A percentile compares a stretch with the other conserved stretches of the same genome.
Conservation (phyloP, 139 green algal genomes). For the Chlamydomonas eustigma region DNA sequence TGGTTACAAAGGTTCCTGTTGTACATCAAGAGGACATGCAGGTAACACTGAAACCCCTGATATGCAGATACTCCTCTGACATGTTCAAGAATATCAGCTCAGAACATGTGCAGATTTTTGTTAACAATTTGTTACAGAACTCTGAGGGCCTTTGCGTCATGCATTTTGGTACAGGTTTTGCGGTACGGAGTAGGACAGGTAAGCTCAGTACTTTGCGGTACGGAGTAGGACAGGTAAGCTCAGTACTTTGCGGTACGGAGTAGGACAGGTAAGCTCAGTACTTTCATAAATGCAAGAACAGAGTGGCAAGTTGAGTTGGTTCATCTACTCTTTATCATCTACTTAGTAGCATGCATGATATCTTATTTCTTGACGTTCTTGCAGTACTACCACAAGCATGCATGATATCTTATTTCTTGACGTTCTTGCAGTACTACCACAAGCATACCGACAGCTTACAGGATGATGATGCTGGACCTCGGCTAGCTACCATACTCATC, state of each 20-base stretch:
- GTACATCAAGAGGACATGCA: slow-evolving; percentile 35
- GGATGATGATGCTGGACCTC: slow-evolving; percentile 33
- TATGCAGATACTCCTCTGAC: too few species aligned
- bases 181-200: slow-evolving; percentile 56
- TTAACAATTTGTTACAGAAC: too few species aligned
- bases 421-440: slow-evolving; percentile 67
- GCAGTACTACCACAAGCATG: slow-evolving; percentile 81
- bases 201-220: slow-evolving; percentile 62
- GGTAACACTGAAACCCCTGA: too few species aligned
- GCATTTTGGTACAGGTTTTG: slow-evolving; percentile 53
- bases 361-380: background rate
- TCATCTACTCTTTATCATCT: too few species aligned
- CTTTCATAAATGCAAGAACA: too few species aligned
- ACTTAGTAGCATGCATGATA: too few species aligned
- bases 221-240: slow-evolving; percentile 30
- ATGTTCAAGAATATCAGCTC: too few species aligned
- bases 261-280: slow-evolving; percentile 30
- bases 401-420: too few species aligned
- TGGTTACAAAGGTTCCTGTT: slow-evolving; percentile 11
- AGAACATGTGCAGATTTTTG: too few species aligned
- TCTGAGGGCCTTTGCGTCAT: too few species aligned
- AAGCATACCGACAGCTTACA: slow-evolving; percentile 65
- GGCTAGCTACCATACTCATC: slow-evolving; percentile 70
- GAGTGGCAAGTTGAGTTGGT: too few species aligned
- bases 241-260: slow-evolving; percentile 63